Percentiles rank a stretch among this genome's conserved stretches.
Conservation (phyloP, 2,329 filamentous ascomycete genomes). For the Talaromyces sp. region DNA sequence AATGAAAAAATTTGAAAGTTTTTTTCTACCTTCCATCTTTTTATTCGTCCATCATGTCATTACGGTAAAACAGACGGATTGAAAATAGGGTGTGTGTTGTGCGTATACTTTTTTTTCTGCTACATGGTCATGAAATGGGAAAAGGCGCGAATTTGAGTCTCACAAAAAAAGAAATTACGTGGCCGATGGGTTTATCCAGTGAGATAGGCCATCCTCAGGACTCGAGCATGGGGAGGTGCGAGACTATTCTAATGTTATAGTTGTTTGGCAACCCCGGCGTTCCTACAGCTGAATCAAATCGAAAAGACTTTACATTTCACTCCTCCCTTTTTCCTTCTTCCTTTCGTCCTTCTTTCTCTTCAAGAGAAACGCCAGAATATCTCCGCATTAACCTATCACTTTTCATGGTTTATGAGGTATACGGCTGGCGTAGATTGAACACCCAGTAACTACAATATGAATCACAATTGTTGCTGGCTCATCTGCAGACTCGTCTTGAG, state of each 20-base stretch:
- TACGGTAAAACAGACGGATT: conserved; percentile 1
- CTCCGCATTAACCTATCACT: conserved; percentile 71
- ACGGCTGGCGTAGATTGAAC: conserved; percentile 84
- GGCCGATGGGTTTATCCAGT: not conserved
- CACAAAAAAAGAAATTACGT: not conserved
- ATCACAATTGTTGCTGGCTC: conserved; percentile 22
- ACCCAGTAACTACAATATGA: conserved; percentile 18
- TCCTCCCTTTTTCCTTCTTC: not conserved
- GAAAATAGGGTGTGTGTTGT: conserved; percentile 1
- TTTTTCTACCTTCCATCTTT: conserved; percentile 3
- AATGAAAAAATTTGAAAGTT: conserved; percentile 1
- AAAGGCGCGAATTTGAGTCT: conserved; percentile 4
- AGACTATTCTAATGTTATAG: conserved; percentile 6
- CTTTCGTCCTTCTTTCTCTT: not conserved
- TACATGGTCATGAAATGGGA: conserved; percentile 5
- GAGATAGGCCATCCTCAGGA: not conserved
- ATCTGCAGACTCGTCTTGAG: conserved; percentile 43
- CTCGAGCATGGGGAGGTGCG: not conserved
- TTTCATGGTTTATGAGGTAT: conserved; percentile 77
- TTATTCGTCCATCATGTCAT: not conserved
- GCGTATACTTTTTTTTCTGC: not conserved
- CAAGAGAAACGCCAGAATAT: conserved; percentile 66
- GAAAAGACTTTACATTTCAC: not conserved
- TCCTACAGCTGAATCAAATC: conserved; percentile 19
- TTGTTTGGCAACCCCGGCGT: conserved; percentile 5